Conservation (phyloP, 345 rosid genomes). For the Triadica sebifera region DNA sequence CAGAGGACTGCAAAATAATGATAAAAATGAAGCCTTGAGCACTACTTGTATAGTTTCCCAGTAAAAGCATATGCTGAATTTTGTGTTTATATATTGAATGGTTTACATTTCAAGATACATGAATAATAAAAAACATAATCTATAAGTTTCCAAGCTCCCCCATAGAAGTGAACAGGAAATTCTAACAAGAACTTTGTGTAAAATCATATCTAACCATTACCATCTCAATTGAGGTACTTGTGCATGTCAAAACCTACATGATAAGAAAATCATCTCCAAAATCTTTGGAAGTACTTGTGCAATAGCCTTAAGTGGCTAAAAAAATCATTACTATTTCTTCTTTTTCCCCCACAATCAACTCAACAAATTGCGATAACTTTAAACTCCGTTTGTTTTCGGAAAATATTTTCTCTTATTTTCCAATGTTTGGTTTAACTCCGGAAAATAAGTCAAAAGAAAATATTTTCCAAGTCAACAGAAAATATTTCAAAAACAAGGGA, state of each 20-base stretch:
- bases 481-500: too few relatives aligned
- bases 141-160: not conserved
- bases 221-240: not conserved
- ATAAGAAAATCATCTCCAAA: too few relatives aligned
- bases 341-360: not conserved
- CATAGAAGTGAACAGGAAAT: not conserved
- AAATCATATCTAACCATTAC: not conserved
- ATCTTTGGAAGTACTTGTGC: too few relatives aligned
- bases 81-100: not conserved
- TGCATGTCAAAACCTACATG: too few relatives aligned
- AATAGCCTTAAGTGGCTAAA: not conserved
- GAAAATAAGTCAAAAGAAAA: too few relatives aligned
- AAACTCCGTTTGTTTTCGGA: too few relatives aligned
- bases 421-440: too few relatives aligned
- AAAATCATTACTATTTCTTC: not conserved
- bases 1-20: too few relatives aligned
- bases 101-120: not conserved
- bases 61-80: not conserved
- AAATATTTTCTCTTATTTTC: too few relatives aligned
- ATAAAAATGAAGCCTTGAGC: not conserved
- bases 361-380: not conserved
- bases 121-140: not conserved
- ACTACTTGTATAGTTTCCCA: not conserved
- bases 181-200: too few relatives aligned
- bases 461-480: too few relatives aligned